Evolutionary conservation across 305 asterid genomes (phyloP).

Genomic region (Fraxinus sp.): DNA sequence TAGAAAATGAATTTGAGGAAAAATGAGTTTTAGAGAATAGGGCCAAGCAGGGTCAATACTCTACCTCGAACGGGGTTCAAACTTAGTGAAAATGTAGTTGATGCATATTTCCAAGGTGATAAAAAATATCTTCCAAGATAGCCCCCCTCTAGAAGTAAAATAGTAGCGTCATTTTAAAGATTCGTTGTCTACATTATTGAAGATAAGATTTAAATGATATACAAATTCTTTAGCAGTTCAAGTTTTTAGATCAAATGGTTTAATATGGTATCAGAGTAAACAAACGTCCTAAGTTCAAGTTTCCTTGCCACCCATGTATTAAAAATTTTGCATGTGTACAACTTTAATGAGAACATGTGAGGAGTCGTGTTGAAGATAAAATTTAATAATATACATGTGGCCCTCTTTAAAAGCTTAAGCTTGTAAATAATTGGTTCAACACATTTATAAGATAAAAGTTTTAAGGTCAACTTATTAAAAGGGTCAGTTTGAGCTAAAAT

Average conservation of each 20-base stretch:
- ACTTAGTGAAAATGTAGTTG: not conserved
- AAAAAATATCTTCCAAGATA: slow-evolving; percentile 1
- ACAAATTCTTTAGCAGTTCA: not conserved
- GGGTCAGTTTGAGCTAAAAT: slow-evolving; percentile 9
- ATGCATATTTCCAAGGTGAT: slow-evolving; percentile 3
- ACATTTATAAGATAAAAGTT: not conserved
- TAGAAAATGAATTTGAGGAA: not conserved
- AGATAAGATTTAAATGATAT: not conserved
- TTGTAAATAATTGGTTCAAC: not conserved
- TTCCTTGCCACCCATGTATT: not conserved
- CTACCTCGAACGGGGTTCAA: slow-evolving; percentile 4
- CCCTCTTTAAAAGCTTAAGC: not conserved
- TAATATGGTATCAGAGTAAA: not conserved
- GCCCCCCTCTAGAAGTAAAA: slow-evolving; percentile 3
- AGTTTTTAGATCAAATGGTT: not conserved
- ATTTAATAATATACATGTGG: not conserved
- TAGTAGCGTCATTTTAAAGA: not conserved
- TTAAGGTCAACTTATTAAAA: not conserved
- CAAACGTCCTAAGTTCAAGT: not conserved
- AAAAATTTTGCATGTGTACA: not conserved
- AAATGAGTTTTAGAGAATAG: not conserved
- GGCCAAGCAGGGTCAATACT: not conserved
- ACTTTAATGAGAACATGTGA: not conserved
- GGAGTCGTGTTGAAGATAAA: not conserved
- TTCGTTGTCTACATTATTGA: not conserved